phyloP scores from a whole-genome alignment of 2,329 filamentous ascomycete genomes.

The Leptographium procerum region DNA sequence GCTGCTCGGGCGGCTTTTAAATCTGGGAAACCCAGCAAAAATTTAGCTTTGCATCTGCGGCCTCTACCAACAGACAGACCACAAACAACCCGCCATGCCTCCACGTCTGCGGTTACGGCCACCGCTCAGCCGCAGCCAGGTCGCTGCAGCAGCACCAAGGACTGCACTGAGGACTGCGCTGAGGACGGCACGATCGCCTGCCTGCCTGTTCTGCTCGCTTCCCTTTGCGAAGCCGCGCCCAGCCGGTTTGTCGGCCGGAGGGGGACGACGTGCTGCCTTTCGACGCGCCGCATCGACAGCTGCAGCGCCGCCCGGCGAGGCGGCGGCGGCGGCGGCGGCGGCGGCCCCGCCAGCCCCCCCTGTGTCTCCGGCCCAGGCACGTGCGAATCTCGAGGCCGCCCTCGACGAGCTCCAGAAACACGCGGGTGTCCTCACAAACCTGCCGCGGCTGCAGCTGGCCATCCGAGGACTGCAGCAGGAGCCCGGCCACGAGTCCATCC shows the following conservation, averaged over 20 bases:
- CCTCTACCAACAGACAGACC: background rate
- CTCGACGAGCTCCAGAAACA: constrained; percentile 50
- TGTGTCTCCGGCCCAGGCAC: background rate
- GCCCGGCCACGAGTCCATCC: constrained; percentile 44
- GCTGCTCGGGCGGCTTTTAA: background rate
- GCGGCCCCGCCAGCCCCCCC: constrained; percentile 4
- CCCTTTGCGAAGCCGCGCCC: constrained; percentile 4
- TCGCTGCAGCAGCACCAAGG: background rate
- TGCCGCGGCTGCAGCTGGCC: constrained; percentile 61
- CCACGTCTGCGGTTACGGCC: constrained; percentile 17
- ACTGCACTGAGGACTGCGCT: background rate
- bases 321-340: constrained; percentile 23
- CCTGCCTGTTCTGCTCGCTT: constrained; percentile 22
- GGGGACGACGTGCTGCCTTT: background rate
- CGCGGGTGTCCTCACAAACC: constrained; percentile 51
- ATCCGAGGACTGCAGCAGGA: constrained; percentile 49
- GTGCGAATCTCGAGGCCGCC: constrained; percentile 42
- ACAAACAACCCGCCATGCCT: constrained; percentile 15
- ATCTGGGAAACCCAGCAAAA: background rate
- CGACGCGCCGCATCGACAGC: constrained; percentile 16
- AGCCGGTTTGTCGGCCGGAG: background rate
- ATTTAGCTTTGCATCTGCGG: background rate
- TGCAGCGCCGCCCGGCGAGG: constrained; percentile 1
- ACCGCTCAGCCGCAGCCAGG: background rate
- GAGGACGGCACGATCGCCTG: constrained; percentile 2